phyloP scores from a whole-genome alignment of 2,329 filamentous ascomycete genomes.

The Clathrospora elynae region DNA sequence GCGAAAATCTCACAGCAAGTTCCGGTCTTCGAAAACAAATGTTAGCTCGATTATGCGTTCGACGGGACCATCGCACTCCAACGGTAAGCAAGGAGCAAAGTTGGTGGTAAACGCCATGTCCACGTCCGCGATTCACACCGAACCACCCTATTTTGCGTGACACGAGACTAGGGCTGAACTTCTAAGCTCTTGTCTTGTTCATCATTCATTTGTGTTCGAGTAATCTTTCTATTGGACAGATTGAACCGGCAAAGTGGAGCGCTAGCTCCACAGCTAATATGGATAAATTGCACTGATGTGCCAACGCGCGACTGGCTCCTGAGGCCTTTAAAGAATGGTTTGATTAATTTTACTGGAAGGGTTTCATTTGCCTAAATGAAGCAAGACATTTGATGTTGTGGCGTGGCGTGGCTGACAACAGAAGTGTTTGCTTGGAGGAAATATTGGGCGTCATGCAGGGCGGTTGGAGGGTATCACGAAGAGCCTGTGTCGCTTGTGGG shows the following conservation, averaged over 20 bases:
- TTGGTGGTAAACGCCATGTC: not conserved
- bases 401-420: not conserved
- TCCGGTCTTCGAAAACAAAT: not conserved
- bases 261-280: slow-evolving; percentile 38
- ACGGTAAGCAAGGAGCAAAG: not conserved
- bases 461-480: not conserved
- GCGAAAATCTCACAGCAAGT: not conserved
- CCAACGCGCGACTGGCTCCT: not conserved
- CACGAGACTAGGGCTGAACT: not conserved
- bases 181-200: not conserved
- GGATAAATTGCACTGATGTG: slow-evolving; percentile 30
- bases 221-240: slow-evolving; percentile 1
- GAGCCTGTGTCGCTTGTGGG: not conserved
- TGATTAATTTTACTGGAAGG: too few species aligned
- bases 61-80: not conserved
- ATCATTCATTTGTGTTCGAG: not conserved
- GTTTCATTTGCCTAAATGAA: slow-evolving; percentile 32
- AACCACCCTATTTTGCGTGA: not conserved
- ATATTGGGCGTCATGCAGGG: too few species aligned
- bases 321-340: not conserved
- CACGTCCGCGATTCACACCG: too few species aligned
- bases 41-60: not conserved
- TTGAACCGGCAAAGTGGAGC: slow-evolving; percentile 4
- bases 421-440: too few species aligned
- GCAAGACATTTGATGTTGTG: slow-evolving; percentile 1